phyloP scores from a whole-genome alignment of 2,329 filamentous ascomycete genomes.

The Penicillium fuscoglaucum region DNA sequence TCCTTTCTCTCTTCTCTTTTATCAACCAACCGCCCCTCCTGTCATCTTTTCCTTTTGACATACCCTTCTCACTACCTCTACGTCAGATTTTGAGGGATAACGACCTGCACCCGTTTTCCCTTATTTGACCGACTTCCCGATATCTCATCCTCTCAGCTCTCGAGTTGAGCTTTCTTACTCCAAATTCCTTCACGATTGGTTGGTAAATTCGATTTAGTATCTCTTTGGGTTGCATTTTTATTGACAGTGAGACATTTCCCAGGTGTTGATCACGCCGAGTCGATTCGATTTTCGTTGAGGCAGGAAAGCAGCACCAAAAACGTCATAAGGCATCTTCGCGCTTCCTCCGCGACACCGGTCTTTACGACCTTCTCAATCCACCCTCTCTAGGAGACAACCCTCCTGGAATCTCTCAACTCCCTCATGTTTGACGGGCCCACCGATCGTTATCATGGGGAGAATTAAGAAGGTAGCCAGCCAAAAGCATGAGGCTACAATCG shows the following conservation, averaged over 20 bases:
- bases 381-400: conserved; percentile 30
- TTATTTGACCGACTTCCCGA: conserved; percentile 27
- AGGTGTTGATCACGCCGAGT: conserved; percentile 12
- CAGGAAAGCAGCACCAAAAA: conserved; percentile 35
- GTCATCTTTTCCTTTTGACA: conserved; percentile 9
- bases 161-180: conserved; percentile 19
- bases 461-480: conserved; percentile 55
- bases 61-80: conserved; percentile 19
- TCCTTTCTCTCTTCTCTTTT: conserved; percentile 17
- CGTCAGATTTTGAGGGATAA: conserved; percentile 20
- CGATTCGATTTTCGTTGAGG: conserved; percentile 30
- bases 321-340: conserved; percentile 41
- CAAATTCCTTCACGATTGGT: conserved; percentile 11
- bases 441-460: conserved; percentile 49
- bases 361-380: conserved; percentile 29
- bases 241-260: not conserved
- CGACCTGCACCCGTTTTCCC: conserved; percentile 48
- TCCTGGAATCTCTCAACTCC: conserved; percentile 30
- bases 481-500: conserved; percentile 54
- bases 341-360: conserved; percentile 33
- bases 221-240: not conserved
- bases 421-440: conserved; percentile 44
- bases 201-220: conserved; percentile 4
- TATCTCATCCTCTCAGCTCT: conserved; percentile 26
- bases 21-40: conserved; percentile 11